Percentiles rank a stretch among this genome's conserved stretches.
phyloP scores from a whole-genome alignment of 352 stramenopile species.

The Phytophthora vignae region DNA sequence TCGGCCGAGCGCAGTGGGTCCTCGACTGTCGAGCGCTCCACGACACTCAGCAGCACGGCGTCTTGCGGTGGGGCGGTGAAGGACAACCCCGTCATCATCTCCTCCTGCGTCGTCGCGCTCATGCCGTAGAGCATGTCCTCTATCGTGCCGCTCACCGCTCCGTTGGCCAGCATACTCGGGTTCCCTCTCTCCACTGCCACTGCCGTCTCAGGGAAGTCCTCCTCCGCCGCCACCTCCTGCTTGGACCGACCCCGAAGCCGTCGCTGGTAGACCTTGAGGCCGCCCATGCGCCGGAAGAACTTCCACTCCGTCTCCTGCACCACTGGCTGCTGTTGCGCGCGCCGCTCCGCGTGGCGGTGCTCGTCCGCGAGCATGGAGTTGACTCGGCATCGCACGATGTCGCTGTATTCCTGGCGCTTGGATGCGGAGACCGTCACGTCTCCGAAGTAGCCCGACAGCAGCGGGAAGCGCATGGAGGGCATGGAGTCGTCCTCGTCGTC shows the following conservation, averaged over 20 bases:
- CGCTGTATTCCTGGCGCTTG: conserved; percentile 42
- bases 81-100: conserved; percentile 45
- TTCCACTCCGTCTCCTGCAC: conserved; percentile 56
- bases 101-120: conserved; percentile 36
- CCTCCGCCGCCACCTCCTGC: conserved; percentile 34
- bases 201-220: conserved; percentile 29
- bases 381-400: conserved; percentile 36
- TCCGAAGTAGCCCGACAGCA: conserved; percentile 39
- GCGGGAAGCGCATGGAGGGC: conserved; percentile 20
- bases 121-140: conserved; percentile 58
- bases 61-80: conserved; percentile 33
- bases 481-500: conserved; percentile 12
- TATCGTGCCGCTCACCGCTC: conserved; percentile 39
- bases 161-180: conserved; percentile 49
- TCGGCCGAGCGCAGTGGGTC: conserved; percentile 52
- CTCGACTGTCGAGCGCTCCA: conserved; percentile 38
- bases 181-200: conserved; percentile 32
- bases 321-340: conserved; percentile 31
- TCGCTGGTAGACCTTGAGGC: conserved; percentile 52
- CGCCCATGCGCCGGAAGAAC: conserved; percentile 41
- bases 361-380: conserved; percentile 45
- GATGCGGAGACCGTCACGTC: conserved; percentile 31
- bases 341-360: conserved; percentile 28
- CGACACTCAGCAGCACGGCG: conserved; percentile 39
- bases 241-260: conserved; percentile 24